phyloP scores from a whole-genome alignment of 257 asterid genomes.

The Mitragyna speciosa region DNA sequence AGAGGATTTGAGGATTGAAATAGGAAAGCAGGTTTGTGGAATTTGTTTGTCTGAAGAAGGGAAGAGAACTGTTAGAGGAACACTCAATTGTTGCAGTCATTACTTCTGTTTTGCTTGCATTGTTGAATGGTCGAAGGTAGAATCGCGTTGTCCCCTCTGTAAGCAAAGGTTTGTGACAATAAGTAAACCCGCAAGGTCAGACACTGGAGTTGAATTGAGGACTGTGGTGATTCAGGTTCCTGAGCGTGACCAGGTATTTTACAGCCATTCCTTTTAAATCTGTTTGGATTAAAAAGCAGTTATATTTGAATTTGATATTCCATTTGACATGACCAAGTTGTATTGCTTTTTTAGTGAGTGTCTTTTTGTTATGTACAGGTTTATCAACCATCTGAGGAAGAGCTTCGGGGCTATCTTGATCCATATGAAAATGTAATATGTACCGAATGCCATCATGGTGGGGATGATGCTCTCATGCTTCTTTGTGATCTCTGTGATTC shows the following conservation, averaged over 20 bases:
- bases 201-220: constrained; percentile 48
- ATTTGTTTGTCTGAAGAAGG: constrained; percentile 89
- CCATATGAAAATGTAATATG: constrained; percentile 73
- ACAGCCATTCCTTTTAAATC: constrained; percentile 3
- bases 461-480: constrained; percentile 86
- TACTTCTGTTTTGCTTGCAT: constrained; percentile 92
- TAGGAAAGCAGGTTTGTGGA: constrained; percentile 81
- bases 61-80: constrained; percentile 66
- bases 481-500: constrained; percentile 91
- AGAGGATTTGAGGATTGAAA: constrained; percentile 52
- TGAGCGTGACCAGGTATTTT: constrained; percentile 82
- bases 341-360: background rate
- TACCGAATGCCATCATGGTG: constrained; percentile 75
- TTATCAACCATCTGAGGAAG: constrained; percentile 96
- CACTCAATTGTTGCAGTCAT: constrained; percentile 79
- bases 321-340: background rate
- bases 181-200: constrained; percentile 54
- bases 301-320: background rate
- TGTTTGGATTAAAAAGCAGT: background rate
- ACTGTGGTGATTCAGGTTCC: constrained; percentile 65
- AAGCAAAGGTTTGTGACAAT: constrained; percentile 79
- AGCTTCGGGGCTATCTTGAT: constrained; percentile 76
- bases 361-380: constrained; percentile 46
- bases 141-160: constrained; percentile 93
- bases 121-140: constrained; percentile 96